These are phyloP conservation scores for Amanita subjunquillea DNA, from an alignment of 768 basidiomycete species.

Conservation along the genomic window DNA sequence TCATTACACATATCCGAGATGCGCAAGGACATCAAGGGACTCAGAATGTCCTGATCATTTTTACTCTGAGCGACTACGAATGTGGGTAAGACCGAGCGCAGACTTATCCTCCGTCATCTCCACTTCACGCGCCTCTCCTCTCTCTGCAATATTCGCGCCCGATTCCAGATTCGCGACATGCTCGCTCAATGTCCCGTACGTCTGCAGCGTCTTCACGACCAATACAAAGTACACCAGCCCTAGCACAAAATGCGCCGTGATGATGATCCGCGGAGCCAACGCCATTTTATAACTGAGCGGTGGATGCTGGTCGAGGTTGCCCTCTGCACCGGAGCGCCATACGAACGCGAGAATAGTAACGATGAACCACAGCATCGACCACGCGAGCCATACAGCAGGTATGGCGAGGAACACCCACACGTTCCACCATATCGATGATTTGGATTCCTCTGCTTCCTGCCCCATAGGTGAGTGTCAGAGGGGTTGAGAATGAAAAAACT, in stretches of 20 bases:
- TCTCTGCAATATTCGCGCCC: too few relatives aligned
- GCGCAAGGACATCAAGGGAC: too few relatives aligned
- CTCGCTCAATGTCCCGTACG: constrained; percentile 31
- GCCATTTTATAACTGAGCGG: constrained; percentile 27
- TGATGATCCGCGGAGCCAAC: constrained; percentile 41
- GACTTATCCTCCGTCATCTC: background rate
- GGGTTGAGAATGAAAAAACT: background rate
- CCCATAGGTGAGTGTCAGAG: background rate
- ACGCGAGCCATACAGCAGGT: constrained; percentile 64
- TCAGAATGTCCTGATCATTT: background rate
- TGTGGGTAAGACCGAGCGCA: too few relatives aligned
- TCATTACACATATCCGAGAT: too few relatives aligned
- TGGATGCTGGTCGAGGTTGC: constrained; percentile 24
- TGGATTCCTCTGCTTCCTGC: constrained; percentile 45
- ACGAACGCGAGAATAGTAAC: constrained; percentile 55
- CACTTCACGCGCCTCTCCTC: background rate
- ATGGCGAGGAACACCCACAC: constrained; percentile 29
- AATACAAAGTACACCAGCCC: constrained; percentile 53
- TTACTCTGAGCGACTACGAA: background rate
- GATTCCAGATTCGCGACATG: background rate
- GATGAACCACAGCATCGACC: constrained; percentile 64
- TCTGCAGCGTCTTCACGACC: constrained; percentile 52
- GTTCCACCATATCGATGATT: constrained; percentile 24
- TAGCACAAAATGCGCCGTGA: constrained; percentile 43
- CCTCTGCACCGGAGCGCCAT: constrained; percentile 53